Percentiles rank a stretch among this genome's conserved stretches.
phyloP scores from a whole-genome alignment of 768 basidiomycete species.

The Naematelia aurantialba region DNA sequence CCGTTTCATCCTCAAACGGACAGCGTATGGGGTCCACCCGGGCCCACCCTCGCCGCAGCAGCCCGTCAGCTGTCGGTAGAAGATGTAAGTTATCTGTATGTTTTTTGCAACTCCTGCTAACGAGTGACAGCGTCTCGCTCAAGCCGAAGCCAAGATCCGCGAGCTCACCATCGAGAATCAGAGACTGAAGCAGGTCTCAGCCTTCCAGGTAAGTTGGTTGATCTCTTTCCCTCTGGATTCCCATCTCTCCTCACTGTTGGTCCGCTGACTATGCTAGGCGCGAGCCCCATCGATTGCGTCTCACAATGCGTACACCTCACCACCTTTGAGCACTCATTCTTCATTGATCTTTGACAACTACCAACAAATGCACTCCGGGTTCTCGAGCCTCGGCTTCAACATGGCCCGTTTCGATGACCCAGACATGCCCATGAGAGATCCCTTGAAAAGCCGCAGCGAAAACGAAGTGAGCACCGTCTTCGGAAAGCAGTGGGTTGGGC shows the following conservation, averaged over 20 bases:
- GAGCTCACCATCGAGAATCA: constrained; percentile 31
- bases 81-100: constrained; percentile 16
- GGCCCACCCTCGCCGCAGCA: not conserved
- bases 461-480: constrained; percentile 3
- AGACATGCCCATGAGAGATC: constrained; percentile 3
- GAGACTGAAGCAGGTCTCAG: constrained; percentile 14
- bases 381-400: constrained; percentile 8
- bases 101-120: not conserved
- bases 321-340: not conserved
- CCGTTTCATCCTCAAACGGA: constrained; percentile 25
- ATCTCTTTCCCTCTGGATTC: constrained; percentile 3
- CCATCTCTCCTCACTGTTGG: not conserved
- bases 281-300: not conserved
- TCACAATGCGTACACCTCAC: not conserved
- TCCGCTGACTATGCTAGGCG: not conserved
- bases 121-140: constrained; percentile 19
- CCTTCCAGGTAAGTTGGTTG: constrained; percentile 1
- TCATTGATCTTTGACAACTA: constrained; percentile 15
- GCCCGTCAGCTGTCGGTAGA: constrained; percentile 13
- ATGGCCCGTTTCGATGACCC: constrained; percentile 14
- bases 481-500: not conserved
- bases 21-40: constrained; percentile 31
- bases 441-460: not conserved
- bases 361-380: constrained; percentile 8
- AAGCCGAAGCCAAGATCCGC: constrained; percentile 21